A percentile compares a stretch with the other conserved stretches of the same genome.
These are phyloP conservation scores for Populus davidiana DNA, from an alignment of 345 rosid species.

Conservation along the genomic window DNA sequence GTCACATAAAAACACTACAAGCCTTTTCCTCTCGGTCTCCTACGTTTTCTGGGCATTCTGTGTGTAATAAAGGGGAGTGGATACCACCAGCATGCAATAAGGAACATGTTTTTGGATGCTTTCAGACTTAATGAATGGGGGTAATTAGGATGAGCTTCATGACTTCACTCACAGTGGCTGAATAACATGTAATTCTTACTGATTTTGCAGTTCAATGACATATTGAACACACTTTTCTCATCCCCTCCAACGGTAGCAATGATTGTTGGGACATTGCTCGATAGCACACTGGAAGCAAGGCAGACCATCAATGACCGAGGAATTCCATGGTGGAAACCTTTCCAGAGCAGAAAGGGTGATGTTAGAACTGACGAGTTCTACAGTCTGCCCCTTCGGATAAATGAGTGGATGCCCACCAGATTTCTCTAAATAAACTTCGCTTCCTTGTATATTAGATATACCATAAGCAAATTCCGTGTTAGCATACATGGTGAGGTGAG, in stretches of 20 bases:
- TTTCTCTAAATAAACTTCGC: conserved; percentile 36
- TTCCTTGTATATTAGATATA: conserved; percentile 4
- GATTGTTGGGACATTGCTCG: conserved; percentile 59
- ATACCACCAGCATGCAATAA: neutral
- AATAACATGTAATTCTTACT: neutral
- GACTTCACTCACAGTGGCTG: neutral
- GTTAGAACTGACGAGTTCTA: conserved; percentile 72
- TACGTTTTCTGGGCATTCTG: neutral
- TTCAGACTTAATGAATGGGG: too few relatives aligned
- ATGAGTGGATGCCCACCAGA: conserved; percentile 56
- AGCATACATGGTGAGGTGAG: conserved; percentile 11
- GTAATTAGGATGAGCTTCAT: too few relatives aligned
- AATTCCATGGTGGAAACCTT: conserved; percentile 84
- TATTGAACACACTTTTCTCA: conserved; percentile 80
- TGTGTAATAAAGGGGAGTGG: neutral
- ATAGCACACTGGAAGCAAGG: conserved; percentile 69
- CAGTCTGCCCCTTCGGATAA: conserved; percentile 54
- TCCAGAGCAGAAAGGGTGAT: conserved; percentile 72
- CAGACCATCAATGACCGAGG: conserved; percentile 53
- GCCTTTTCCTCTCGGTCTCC: neutral
- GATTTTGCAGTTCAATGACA: conserved; percentile 71
- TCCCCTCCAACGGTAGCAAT: conserved; percentile 80
- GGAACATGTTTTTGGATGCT: neutral
- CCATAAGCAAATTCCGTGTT: conserved; percentile 7
- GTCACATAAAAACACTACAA: conserved; percentile 18